Evolutionary conservation across 345 rosid genomes (phyloP), one percentile per base, ranked within the genome.

Genomic region (Pistacia integerrima): DNA sequence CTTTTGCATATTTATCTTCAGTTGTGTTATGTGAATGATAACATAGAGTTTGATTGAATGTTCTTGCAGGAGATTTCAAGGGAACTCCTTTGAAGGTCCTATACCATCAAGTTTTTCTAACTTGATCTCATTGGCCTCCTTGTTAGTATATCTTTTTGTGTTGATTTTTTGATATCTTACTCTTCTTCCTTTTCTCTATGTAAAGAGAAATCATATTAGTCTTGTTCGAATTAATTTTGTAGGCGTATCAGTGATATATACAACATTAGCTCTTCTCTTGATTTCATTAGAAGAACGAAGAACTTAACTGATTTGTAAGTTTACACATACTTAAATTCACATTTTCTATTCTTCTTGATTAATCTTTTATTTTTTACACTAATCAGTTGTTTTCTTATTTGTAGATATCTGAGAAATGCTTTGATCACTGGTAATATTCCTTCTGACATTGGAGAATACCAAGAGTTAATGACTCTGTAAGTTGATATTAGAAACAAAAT

Each of bases 1-100:
- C 8, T 41, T 41, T 8, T 41, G 46, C 46, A 41, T n/a, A 22
- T 1, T 22, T 30, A 5, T 2, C 18, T 16, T 56, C 3, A 0
- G 6, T 16, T 11, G 30, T 9, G 10, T 70, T 56, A 61, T 55
- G 16, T 54, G 74, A 4, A 56, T n/a, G 11, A 5, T 22, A 35
- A 11, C 44, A 57, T n/a, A 41, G 25, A 46, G 56, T 41, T 41
- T 51, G 3, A 6, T 6, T 25, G 44, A 28, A 13, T 79, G 67
- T 75, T 69, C 46, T 14, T 84, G 83, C 79, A 92, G 94, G 88
- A 84, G 88, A 81, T 82, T 92, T 80, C 79, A 86, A 75, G 82
- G 90, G 55, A 80, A 79, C 78, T 80, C 85, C 22, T 82, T 87
- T 6, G 77, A 79, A 76, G 90, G 88, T 64, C 80, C 87, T 0